These are phyloP conservation scores for Amanita pallidorosea DNA, from an alignment of 768 basidiomycete species.

Conservation along the genomic window DNA sequence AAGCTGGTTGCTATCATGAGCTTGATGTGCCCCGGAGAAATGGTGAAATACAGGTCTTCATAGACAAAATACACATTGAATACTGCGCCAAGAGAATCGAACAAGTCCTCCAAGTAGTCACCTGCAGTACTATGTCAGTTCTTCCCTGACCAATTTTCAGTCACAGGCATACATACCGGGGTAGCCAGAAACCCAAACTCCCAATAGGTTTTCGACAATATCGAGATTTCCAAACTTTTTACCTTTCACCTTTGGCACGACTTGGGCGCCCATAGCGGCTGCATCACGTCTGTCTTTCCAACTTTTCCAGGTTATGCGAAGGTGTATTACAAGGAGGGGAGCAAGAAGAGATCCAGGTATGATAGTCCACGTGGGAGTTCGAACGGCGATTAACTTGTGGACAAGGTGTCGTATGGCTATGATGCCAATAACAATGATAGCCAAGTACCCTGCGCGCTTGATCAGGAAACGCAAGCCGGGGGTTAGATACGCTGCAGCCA, in stretches of 20 bases:
- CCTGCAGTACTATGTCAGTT: constrained; percentile 17
- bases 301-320: constrained; percentile 19
- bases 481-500: background rate
- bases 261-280: constrained; percentile 32
- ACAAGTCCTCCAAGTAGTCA: constrained; percentile 27
- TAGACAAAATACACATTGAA: constrained; percentile 35
- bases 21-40: constrained; percentile 45
- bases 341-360: constrained; percentile 17
- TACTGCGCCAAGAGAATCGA: constrained; percentile 28
- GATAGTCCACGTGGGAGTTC: constrained; percentile 27
- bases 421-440: constrained; percentile 8
- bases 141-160: background rate
- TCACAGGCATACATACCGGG: constrained; percentile 24
- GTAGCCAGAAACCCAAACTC: constrained; percentile 34
- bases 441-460: background rate
- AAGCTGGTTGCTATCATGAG: constrained; percentile 47
- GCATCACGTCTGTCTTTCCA: constrained; percentile 26
- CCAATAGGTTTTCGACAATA: constrained; percentile 22
- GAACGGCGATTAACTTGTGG: constrained; percentile 9
- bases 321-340: constrained; percentile 21
- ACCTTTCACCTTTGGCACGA: constrained; percentile 27
- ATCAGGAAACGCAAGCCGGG: background rate
- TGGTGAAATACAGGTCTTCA: constrained; percentile 35
- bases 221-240: constrained; percentile 35
- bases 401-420: constrained; percentile 11